Percentiles rank a stretch among this genome's conserved stretches.
These are phyloP conservation scores for Haematococcus lacustris DNA, from an alignment of 139 green algal genomes.

Conservation along the genomic window DNA sequence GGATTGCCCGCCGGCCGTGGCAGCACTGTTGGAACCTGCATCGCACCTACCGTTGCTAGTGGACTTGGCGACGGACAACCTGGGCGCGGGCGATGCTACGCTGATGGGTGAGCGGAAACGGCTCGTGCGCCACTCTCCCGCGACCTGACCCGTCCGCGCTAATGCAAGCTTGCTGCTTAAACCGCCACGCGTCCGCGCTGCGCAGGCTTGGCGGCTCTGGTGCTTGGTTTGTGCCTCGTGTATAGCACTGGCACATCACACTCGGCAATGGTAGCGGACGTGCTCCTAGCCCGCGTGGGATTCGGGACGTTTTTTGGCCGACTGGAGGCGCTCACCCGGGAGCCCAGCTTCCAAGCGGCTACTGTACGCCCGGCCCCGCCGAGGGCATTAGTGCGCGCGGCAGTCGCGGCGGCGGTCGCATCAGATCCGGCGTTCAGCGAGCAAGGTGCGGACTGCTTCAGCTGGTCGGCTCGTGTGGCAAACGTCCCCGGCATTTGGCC, in stretches of 20 bases:
- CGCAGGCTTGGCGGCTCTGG: slow-evolving; percentile 50
- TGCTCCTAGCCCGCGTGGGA: slow-evolving; percentile 38
- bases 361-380: slow-evolving; percentile 10
- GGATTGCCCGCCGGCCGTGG: slow-evolving; percentile 47
- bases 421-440: neutral
- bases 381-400: slow-evolving; percentile 38
- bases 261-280: slow-evolving; percentile 37
- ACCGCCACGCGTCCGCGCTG: too few species aligned
- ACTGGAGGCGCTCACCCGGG: slow-evolving; percentile 36
- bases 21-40: slow-evolving; percentile 32
- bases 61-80: slow-evolving; percentile 23
- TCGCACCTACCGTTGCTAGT: slow-evolving; percentile 43
- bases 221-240: slow-evolving; percentile 62
- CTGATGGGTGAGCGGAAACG: too few species aligned
- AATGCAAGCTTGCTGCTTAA: too few species aligned
- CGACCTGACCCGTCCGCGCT: too few species aligned
- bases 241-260: slow-evolving; percentile 5
- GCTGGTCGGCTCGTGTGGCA: too few species aligned
- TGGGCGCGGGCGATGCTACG: neutral
- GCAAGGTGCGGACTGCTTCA: neutral
- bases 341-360: slow-evolving; percentile 18
- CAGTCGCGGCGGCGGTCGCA: slow-evolving; percentile 23
- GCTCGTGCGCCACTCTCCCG: too few species aligned
- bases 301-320: slow-evolving; percentile 14
- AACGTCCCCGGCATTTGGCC: too few species aligned